Conservation (phyloP, 1,284 basidiomycete genomes). For the Cutaneotrichosporon sp. region DNA sequence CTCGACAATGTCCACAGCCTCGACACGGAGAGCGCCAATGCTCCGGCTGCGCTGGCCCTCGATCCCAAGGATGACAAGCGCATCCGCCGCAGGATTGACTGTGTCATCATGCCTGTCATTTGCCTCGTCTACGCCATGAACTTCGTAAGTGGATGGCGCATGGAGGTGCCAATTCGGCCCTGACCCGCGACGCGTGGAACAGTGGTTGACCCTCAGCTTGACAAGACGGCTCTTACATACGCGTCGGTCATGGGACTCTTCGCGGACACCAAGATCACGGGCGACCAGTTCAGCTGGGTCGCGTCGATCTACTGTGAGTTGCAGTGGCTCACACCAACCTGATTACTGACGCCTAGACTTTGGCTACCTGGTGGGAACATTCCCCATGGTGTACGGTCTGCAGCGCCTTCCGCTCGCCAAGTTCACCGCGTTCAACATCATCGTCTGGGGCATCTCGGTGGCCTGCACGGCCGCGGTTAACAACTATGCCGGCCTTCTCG, state of each 20-base stretch:
- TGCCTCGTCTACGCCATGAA: slow-evolving; percentile 5
- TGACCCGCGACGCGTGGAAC: too few relatives aligned
- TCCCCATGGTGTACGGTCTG: slow-evolving; percentile 26
- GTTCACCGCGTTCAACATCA: slow-evolving; percentile 19
- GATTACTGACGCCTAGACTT: slow-evolving; percentile 17
- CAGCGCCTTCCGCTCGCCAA: slow-evolving; percentile 27
- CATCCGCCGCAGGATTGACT: slow-evolving; percentile 5
- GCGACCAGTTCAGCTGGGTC: slow-evolving; percentile 24
- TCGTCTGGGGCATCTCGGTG: slow-evolving; percentile 25
- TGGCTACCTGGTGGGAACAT: slow-evolving; percentile 29
- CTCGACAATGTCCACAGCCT: too few relatives aligned
- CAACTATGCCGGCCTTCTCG: slow-evolving; percentile 25
- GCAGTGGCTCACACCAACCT: too few relatives aligned
- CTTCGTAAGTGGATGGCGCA: background rate
- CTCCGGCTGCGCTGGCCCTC: background rate
- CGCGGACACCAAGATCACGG: slow-evolving; percentile 14
- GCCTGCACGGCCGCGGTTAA: slow-evolving; percentile 26
- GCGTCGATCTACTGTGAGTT: slow-evolving; percentile 25
- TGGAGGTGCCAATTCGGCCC: too few relatives aligned
- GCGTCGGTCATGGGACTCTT: slow-evolving; percentile 17
- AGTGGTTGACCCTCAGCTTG: slow-evolving; percentile 11
- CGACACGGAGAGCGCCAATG: too few relatives aligned
- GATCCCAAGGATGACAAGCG: slow-evolving; percentile 2
- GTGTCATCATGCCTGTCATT: slow-evolving; percentile 8
- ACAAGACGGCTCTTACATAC: slow-evolving; percentile 22